These are phyloP conservation scores for Aspergillus spinulosporus DNA, from an alignment of 2,329 filamentous ascomycete genomes.

Conservation along the genomic window DNA sequence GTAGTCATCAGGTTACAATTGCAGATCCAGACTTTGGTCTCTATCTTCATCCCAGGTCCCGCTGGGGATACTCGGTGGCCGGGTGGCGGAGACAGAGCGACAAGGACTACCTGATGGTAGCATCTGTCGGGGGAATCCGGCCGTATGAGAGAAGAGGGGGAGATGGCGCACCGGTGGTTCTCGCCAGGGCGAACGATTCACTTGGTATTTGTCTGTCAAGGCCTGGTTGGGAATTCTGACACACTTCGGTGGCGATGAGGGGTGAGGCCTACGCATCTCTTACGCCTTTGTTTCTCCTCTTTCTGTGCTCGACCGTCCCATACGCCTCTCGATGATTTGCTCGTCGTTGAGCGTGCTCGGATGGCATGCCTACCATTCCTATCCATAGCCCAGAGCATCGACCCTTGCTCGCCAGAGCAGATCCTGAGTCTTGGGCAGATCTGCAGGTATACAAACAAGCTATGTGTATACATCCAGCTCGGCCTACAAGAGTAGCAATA, in stretches of 20 bases:
- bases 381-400: no score
- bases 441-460: background rate
- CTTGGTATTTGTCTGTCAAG: background rate
- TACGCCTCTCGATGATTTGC: no score
- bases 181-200: background rate
- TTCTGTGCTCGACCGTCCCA: no score
- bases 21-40: background rate
- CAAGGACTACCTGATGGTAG: constrained; percentile 36
- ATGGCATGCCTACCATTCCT: no score
- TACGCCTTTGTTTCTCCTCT: background rate
- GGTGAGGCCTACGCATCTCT: background rate
- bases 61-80: constrained; percentile 26
- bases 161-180: background rate
- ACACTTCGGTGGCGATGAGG: background rate
- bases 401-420: no score
- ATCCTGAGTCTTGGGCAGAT: no score
- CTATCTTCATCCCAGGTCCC: constrained; percentile 19
- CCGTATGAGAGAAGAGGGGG: constrained; percentile 36
- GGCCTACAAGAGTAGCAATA: background rate
- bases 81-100: constrained; percentile 37
- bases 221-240: background rate
- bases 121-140: constrained; percentile 44
- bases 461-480: background rate
- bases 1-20: background rate
- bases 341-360: no score